These are phyloP conservation scores for Melampsora larici-populina DNA, from an alignment of 1,284 basidiomycete species.

Conservation along the genomic window DNA sequence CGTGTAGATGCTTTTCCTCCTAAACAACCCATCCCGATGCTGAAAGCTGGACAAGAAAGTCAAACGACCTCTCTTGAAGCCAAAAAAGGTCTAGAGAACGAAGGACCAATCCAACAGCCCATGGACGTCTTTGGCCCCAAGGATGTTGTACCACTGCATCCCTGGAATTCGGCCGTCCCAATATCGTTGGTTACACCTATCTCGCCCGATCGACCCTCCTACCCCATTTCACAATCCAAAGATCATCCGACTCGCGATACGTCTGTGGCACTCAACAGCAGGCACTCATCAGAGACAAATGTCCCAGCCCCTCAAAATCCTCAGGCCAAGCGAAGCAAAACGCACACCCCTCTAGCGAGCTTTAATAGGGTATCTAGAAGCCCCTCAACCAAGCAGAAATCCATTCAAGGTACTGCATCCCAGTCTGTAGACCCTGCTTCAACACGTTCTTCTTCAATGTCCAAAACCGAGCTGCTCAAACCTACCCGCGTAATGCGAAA, in stretches of 20 bases:
- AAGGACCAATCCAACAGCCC: neutral
- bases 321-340: slow-evolving; percentile 19
- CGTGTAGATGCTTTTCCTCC: neutral
- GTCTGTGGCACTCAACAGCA: neutral
- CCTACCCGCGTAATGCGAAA: slow-evolving; percentile 22
- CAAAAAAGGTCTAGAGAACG: neutral
- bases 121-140: neutral
- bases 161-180: neutral
- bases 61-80: neutral
- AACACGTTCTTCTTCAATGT: slow-evolving; percentile 5
- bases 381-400: slow-evolving; percentile 24
- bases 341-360: slow-evolving; percentile 27
- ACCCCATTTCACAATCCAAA: neutral
- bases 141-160: neutral
- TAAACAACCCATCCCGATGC: neutral
- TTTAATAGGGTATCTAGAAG: slow-evolving; percentile 30
- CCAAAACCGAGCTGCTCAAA: slow-evolving; percentile 31
- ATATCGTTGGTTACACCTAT: neutral
- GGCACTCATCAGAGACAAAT: neutral
- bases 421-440: neutral
- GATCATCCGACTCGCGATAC: neutral
- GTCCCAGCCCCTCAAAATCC: neutral
- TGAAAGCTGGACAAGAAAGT: neutral
- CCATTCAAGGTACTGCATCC: slow-evolving; percentile 7
- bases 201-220: slow-evolving; percentile 26